These are phyloP conservation scores for Kluyveromyces wickerhamii DNA, from an alignment of 805 yeast species.

Conservation along the genomic window DNA sequence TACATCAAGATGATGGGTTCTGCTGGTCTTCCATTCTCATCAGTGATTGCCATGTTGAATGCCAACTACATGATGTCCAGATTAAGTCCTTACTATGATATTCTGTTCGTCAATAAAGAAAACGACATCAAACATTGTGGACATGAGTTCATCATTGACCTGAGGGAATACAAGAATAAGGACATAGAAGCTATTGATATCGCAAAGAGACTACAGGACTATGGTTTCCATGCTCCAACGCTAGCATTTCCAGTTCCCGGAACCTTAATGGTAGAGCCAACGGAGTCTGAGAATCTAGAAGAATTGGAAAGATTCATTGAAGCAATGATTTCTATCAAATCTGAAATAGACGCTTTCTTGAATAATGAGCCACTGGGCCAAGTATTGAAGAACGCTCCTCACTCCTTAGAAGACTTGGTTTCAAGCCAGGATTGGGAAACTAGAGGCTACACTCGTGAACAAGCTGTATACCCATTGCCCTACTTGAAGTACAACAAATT, in stretches of 20 bases:
- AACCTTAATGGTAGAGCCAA: conserved; percentile 96
- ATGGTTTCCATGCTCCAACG: conserved; percentile 98
- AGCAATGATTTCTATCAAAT: conserved; percentile 73
- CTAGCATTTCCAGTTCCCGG: conserved; percentile 98
- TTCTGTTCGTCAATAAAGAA: conserved; percentile 52
- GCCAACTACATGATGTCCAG: conserved; percentile 92
- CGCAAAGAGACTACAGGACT: conserved; percentile 95
- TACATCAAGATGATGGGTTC: conserved; percentile 94
- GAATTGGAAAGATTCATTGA: conserved; percentile 90
- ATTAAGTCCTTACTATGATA: conserved; percentile 60
- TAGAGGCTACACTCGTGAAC: conserved; percentile 85
- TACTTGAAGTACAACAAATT: conserved; percentile 66
- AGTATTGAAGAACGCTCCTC: conserved; percentile 87
- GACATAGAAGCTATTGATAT: conserved; percentile 94
- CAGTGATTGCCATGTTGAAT: conserved; percentile 83
- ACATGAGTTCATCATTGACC: conserved; percentile 91
- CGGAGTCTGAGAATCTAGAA: conserved; percentile 83
- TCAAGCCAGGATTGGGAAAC: conserved; percentile 61
- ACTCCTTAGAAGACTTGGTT: conserved; percentile 72
- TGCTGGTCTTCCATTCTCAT: conserved; percentile 73
- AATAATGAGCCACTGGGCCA: conserved; percentile 57
- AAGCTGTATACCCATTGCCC: conserved; percentile 89
- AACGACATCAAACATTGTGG: conserved; percentile 70
- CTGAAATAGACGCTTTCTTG: conserved; percentile 70
- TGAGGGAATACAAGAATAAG: conserved; percentile 68